phyloP scores from a whole-genome alignment of 2,329 filamentous ascomycete genomes.

The Colletotrichum sansevieriae region DNA sequence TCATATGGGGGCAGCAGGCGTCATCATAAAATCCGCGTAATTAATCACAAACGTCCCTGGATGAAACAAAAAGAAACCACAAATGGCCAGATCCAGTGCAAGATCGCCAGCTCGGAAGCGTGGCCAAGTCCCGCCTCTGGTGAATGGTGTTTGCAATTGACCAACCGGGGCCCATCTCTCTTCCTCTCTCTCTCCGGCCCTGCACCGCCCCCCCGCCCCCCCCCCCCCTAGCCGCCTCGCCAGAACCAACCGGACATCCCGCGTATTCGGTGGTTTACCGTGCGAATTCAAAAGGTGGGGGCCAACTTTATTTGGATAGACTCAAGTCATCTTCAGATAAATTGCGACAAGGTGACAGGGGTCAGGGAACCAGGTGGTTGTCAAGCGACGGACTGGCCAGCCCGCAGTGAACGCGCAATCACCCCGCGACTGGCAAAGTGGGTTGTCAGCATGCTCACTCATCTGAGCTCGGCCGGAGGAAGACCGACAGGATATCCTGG shows the following conservation, averaged over 20 bases:
- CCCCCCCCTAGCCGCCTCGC: too few species aligned
- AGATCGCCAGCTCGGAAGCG: neutral
- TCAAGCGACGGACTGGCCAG: too few species aligned
- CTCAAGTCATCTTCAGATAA: neutral
- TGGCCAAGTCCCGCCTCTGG: too few species aligned
- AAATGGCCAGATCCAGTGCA: neutral
- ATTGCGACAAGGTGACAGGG: neutral
- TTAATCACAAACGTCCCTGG: neutral
- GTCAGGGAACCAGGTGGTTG: neutral
- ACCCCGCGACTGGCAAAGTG: neutral
- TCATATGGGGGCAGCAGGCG: neutral
- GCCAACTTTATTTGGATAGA: neutral
- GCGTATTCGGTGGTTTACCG: too few species aligned
- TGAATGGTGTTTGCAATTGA: too few species aligned
- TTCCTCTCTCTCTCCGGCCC: too few species aligned
- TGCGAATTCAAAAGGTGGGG: too few species aligned
- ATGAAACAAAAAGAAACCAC: too few species aligned
- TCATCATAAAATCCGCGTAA: neutral
- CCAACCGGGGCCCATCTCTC: too few species aligned
- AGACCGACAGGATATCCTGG: constrained; percentile 16
- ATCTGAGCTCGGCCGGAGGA: neutral
- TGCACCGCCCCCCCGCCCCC: too few species aligned
- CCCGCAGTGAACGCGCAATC: constrained; percentile 19
- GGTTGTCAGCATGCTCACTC: too few species aligned
- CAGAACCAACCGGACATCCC: too few species aligned